Conservation (phyloP, 1,284 basidiomycete species). For the Ustilago curta region DNA sequence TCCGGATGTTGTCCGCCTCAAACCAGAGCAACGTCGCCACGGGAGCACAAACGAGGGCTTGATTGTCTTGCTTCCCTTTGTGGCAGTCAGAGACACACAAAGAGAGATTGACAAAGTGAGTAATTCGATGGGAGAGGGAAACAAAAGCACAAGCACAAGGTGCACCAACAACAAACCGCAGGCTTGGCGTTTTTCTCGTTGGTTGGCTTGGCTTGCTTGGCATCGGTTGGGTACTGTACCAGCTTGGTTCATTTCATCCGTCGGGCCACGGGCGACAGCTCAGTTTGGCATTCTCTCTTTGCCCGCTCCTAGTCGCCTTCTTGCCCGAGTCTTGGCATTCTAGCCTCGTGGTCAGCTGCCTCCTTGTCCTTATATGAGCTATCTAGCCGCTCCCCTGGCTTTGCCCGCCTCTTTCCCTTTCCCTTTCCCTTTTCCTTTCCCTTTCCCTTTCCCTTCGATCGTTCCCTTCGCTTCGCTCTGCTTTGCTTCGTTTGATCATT, state of each 20-base stretch:
- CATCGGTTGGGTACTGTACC: no score
- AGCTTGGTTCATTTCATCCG: background rate
- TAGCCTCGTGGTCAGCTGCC: constrained; percentile 32
- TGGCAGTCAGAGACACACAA: no score
- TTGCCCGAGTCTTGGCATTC: constrained; percentile 29
- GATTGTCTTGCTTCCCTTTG: no score
- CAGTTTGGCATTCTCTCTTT: background rate
- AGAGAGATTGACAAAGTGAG: no score
- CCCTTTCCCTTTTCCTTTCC: background rate
- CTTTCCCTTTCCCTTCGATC: constrained; percentile 2
- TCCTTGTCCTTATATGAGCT: constrained; percentile 27
- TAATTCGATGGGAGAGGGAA: no score
- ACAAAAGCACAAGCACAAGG: background rate
- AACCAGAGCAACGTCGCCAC: no score
- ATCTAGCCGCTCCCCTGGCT: background rate
- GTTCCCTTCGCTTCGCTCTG: no score
- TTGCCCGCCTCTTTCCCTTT: background rate
- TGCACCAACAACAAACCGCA: constrained; percentile 10
- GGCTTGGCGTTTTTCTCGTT: background rate
- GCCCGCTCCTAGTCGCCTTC: background rate
- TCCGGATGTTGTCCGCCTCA: no score
- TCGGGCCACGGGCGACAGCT: no score
- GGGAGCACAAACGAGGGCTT: no score
- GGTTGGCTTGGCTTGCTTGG: constrained; percentile 10
- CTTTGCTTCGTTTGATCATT: constrained; percentile 20